Percentiles rank a stretch among this genome's conserved stretches.
phyloP scores from a whole-genome alignment of 1,139 yeast genomes.

The Hanseniaspora uvarum region DNA sequence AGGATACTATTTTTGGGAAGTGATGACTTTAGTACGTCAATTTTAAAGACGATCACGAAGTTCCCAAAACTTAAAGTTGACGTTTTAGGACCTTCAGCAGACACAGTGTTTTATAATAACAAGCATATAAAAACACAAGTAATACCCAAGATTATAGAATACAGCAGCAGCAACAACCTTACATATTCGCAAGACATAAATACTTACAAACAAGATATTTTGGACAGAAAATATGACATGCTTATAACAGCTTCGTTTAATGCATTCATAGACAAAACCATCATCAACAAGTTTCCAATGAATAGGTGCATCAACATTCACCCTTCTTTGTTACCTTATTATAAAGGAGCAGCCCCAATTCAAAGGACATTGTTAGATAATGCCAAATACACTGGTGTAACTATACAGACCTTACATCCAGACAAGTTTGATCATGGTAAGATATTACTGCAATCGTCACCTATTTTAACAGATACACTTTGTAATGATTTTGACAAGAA shows the following conservation, averaged over 20 bases:
- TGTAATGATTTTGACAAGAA: conserved; percentile 29
- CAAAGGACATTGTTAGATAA: conserved; percentile 65
- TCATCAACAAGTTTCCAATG: conserved; percentile 40
- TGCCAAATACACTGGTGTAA: conserved; percentile 63
- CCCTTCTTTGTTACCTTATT: conserved; percentile 75
- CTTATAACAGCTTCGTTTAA: conserved; percentile 90
- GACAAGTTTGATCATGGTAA: conserved; percentile 73
- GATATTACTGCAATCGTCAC: conserved; percentile 49
- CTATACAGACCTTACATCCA: conserved; percentile 85
- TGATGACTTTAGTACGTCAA: conserved; percentile 58
- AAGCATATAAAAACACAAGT: conserved; percentile 58
- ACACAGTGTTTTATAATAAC: conserved; percentile 52
- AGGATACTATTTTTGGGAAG: conserved; percentile 69
- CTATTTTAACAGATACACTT: neutral
- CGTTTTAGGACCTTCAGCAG: conserved; percentile 26
- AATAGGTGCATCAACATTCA: conserved; percentile 61
- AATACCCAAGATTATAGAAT: conserved; percentile 45
- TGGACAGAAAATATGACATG: conserved; percentile 39
- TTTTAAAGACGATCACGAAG: conserved; percentile 41
- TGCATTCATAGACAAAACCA: conserved; percentile 53
- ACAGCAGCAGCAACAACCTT: conserved; percentile 49
- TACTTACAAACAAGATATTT: conserved; percentile 25
- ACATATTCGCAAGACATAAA: conserved; percentile 44
- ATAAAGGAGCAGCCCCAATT: conserved; percentile 85
- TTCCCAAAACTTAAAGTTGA: conserved; percentile 30